Evolutionary conservation across 1,284 basidiomycete species (phyloP).

Genomic region (Quambalaria eucalypti): DNA sequence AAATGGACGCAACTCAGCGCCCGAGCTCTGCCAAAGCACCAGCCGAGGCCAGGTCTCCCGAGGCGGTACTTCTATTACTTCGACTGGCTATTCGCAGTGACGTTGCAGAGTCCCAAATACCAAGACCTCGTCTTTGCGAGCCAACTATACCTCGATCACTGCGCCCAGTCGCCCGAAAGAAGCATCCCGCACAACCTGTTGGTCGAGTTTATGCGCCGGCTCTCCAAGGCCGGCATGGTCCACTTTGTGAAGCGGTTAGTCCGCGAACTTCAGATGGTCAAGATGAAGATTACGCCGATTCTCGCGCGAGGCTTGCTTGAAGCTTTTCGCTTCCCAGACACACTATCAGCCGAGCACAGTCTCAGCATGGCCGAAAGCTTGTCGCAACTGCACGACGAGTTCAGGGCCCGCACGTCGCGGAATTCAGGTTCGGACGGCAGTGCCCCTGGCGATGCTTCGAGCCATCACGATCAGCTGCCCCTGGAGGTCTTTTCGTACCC

Average conservation of each 20-base stretch:
- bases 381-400: not conserved
- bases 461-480: too few relatives aligned
- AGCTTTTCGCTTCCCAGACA: not conserved
- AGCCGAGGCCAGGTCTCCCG: not conserved
- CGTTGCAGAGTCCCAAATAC: not conserved
- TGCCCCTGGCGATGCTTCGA: not conserved
- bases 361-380: not conserved
- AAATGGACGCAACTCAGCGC: not conserved
- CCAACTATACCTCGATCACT: not conserved
- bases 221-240: not conserved
- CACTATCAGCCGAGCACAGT: not conserved
- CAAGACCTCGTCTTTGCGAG: not conserved
- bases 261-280: not conserved
- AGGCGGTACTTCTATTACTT: not conserved
- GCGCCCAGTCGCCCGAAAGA: not conserved
- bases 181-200: not conserved
- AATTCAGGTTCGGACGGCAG: not conserved
- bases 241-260: not conserved
- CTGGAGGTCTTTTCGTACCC: not conserved
- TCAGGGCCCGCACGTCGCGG: not conserved
- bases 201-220: not conserved
- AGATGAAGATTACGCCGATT: not conserved
- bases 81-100: not conserved
- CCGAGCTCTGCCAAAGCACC: not conserved
- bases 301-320: not conserved